Evolutionary conservation across 2,329 filamentous ascomycete species (phyloP), one percentile per base, ranked within the genome.

Genomic region (Neoascochyta sp.): DNA sequence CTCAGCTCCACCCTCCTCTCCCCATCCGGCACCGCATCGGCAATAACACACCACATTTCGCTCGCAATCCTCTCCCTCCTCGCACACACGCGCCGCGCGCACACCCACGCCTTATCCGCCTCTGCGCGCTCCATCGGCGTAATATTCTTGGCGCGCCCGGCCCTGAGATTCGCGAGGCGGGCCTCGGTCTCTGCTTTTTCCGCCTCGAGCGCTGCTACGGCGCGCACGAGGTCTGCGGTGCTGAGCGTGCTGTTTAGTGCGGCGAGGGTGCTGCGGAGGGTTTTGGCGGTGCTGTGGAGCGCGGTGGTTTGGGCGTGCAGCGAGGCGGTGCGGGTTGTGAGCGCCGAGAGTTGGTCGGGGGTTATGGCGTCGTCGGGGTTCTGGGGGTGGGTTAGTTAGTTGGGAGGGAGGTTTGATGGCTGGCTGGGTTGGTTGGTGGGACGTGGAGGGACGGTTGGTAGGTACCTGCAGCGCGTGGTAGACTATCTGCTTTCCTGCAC

Each of bases 401-500:
- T 25, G 9, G 4, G 35, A 9, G 10, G 3, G 17, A 12, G 5
- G 16, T 13, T 7, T 11, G n/a, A n/a, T n/a, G n/a, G n/a, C n/a
- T n/a, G n/a, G n/a, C n/a, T n/a, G n/a, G n/a, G n/a, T 8, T 33
- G 11, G 27, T 27, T 11, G n/a, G 8, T 13, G 14, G 15, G 24
- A 19, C 11, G 11, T 14, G 10, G 12, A 8, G 7, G 9, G 11
- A 16, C 15, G 27, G 18, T 14, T 13, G 16, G 16, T 25, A 18
- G 5, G 13, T 49, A 69, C 68, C 53, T 71, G 68, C 5, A 67
- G 43, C 19, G 69, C 65, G 54, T 81, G 77, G 52, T 80, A 81
- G 36, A 81, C 76, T 21, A 69, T 65, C 47, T 80, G 76, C 58
- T 80, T 81, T 12, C 77, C 76, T 75, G 39, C 1, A 6, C 5